Base-by-base conservation (phyloP, 1,284 basidiomycete genomes). In the Chalciporus piperatoides region DNA sequence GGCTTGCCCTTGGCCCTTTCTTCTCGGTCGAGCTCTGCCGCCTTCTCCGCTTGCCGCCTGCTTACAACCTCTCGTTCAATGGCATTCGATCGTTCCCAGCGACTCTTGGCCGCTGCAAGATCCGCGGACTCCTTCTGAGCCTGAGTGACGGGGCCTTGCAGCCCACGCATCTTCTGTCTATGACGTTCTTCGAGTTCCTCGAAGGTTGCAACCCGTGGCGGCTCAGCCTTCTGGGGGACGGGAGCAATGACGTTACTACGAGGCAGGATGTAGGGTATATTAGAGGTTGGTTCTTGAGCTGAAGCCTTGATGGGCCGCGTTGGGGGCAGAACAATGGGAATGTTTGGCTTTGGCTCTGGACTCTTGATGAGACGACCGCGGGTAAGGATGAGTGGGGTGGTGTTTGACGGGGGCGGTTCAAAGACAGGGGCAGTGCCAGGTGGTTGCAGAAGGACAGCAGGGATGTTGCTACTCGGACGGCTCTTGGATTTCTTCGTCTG, bases 171-270 rank as follows among this genome's bases (percentile, higher is more conserved):
- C 70, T 87, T 89, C 70, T 88, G 82, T 49, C 85, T 79, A 59
- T 91, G 88, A n/a, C 89, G 75, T 59, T 88, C 87, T 46, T 80
- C 82, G 39, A 91, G 73, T 63, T 91, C 87, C 65, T 90, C 88
- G 62, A 86, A 89, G 2, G 89, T 89, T 45, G 78, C 76, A 37
- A 80, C 76, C 23, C 84, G 82, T 39, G 72, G 64, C 3, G 70
- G 60, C 19, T 72, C 65, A 4, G 75, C 72, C 19, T 72, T 70
- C 57, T 78, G 77, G 11, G 77, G 77, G 17, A 69, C 65, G 2
- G 80, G 78, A 8, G 79, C 67, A 21, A 70, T 64, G 25, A 78
- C 69, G 48, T 58, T 65, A 6, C 64, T 54, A 38, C 64, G 64
- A 48, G 64, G 67, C 41, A 69, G 37, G 17, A 66, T 70, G 35